These are phyloP conservation scores for Pythium folliculosum DNA, from an alignment of 352 stramenopile species.

Conservation along the genomic window DNA sequence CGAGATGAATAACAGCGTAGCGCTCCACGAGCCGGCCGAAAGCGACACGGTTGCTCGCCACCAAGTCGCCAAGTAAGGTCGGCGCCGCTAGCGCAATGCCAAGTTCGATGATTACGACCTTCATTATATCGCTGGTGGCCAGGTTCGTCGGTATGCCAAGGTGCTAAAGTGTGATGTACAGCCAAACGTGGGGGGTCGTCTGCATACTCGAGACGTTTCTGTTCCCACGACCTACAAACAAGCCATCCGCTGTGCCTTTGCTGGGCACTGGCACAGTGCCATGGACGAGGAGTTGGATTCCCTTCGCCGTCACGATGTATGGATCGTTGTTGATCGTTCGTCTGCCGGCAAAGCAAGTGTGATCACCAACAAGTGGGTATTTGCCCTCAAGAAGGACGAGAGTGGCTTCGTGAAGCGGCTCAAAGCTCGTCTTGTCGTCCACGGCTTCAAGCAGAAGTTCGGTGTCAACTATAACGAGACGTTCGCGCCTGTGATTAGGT, in stretches of 20 bases:
- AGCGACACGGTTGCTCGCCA: background rate
- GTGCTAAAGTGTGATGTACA: background rate
- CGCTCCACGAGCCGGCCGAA: background rate
- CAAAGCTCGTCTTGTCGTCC: constrained; percentile 11
- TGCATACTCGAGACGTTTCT: background rate
- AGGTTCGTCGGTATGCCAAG: background rate
- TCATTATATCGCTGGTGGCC: background rate
- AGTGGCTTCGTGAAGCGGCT: constrained; percentile 2
- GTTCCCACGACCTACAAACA: background rate
- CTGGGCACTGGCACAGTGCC: background rate
- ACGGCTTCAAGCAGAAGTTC: constrained; percentile 18
- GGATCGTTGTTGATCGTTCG: background rate
- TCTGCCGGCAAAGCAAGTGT: background rate
- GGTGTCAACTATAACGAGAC: constrained; percentile 15
- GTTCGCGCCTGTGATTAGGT: constrained; percentile 16
- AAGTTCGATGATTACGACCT: background rate
- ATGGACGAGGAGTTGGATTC: constrained; percentile 4
- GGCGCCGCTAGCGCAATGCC: background rate
- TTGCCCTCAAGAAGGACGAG: constrained; percentile 14
- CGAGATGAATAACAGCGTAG: background rate
- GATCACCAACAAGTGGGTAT: constrained; percentile 12
- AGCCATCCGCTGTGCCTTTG: background rate
- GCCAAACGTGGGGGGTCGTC: background rate
- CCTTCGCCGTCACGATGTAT: background rate
- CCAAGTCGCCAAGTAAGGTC: background rate